Evolutionary conservation across 2,329 filamentous ascomycete species (phyloP), one percentile per base, ranked within the genome.

Genomic region (Trichoderma atroviride): DNA sequence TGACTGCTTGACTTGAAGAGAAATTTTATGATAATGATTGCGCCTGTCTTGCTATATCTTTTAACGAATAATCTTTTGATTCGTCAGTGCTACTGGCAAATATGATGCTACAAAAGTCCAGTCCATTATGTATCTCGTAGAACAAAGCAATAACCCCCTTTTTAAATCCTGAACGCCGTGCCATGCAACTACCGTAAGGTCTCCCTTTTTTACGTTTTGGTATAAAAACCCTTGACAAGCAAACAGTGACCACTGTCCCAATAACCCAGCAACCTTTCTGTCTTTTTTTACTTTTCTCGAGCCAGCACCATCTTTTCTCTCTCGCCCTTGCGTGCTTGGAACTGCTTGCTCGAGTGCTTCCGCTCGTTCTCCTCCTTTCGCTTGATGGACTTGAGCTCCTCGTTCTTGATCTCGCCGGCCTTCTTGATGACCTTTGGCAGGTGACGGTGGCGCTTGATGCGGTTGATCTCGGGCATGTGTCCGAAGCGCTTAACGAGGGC

Each of bases 401-500:
- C 93, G 69, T 83, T 83, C 88, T 99, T 99, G 82, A 98, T 98
- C 84, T 97, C 92, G 60, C 87, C 89, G 4, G 95, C 95, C 88
- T 97, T 98, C 90, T 97, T 97, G 73, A 98, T 89, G 69, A 94
- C 89, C 85, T 94, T 93, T 24, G 96, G 96, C 71, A 97, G 83
- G 81, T 98, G 96, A 72, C 96, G 89, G 81, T 99, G 96, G 64
- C 94, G 88, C 76, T 91, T 91, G 79, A 99, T 99, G 67, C 96
- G 88, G 75, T 89, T 88, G 74, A 99, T 92, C 81, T 99, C 95
- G 61, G 96, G 96, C 94, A 99, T 97, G 80, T 99, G 96, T 72
- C 89, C 88, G 82, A 94, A 99, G 72, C 94, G 86, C 76, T 93
- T 86, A 75, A 93, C 89, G 70, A 99, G 84, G 13, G 94, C 91